Evolutionary conservation across 805 yeast species (phyloP), one percentile per base, ranked within the genome.

Genomic region (Candida chilensis): DNA sequence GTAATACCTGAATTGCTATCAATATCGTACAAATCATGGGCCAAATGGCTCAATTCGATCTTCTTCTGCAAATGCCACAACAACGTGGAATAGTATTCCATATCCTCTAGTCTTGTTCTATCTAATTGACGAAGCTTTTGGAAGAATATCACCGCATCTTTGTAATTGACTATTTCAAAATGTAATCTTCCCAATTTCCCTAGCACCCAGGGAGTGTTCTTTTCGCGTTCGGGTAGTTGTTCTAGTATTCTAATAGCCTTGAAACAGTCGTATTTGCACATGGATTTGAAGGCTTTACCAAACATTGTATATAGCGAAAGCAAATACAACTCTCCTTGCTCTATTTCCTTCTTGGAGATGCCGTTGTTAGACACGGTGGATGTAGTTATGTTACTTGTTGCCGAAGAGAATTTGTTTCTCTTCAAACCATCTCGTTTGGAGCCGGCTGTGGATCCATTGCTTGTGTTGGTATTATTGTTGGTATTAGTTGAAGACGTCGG

Each of bases 51-150:
- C 30, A 92, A 63, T 32, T 79, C 88, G 14, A 74, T 71, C 28
- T 82, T 87, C 44, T 78, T 78, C 33, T 82, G 90, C 29, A 87
- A 56, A 58, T 92, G 97, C 98, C 98, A 90, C 35, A 90, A 62
- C 17, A 87, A 60, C 0, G 97, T 90, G 1, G 96, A 86, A 47
- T 74, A 87, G 42, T 78, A 75, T 46, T 92, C 97, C 92, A 90
- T 85, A 48, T 87, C 97, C 37, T 74, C 77, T 11, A 79, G 49
- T 33, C 97, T 65, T 8, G 88, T 82, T 25, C 90, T 71, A 54
- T 87, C 95, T 16, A 78, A 35, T 32, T 59, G 60, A 31, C 95
- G 65, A 32, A 92, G 61, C 39, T 64, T 66, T 12, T 56, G 54
- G 46, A 83, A 90, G 40, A 68, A 75, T 26, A 59, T 50, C 37